phyloP scores from a whole-genome alignment of 2,329 filamentous ascomycete genomes.

The Fonsecaea erecta region DNA sequence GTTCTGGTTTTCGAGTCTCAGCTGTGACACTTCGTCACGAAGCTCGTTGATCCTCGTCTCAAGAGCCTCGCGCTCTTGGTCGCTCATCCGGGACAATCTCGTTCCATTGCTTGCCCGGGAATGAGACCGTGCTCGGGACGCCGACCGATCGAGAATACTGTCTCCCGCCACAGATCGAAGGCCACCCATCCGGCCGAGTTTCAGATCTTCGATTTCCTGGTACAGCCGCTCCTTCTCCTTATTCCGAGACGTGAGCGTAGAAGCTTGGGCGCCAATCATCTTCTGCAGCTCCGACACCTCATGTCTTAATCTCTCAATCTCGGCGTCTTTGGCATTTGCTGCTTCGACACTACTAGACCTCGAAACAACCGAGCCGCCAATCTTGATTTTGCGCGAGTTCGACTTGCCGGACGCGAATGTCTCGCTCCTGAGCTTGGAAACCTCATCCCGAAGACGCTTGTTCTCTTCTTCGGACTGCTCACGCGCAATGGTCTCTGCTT shows the following conservation, averaged over 20 bases:
- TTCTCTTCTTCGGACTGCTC: constrained; percentile 93
- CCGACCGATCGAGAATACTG: constrained; percentile 91
- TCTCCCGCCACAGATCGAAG: constrained; percentile 71
- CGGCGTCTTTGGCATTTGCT: constrained; percentile 63
- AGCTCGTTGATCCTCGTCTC: constrained; percentile 83
- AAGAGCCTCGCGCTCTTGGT: constrained; percentile 81
- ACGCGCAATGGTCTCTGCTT: constrained; percentile 85
- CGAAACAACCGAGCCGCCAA: constrained; percentile 45
- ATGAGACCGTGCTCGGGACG: constrained; percentile 77
- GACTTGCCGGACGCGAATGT: constrained; percentile 40
- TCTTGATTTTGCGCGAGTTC: constrained; percentile 43
- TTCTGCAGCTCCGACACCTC: constrained; percentile 91
- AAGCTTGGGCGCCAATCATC: constrained; percentile 93
- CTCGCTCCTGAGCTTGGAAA: constrained; percentile 68
- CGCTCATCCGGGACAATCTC: constrained; percentile 67
- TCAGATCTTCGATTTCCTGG: constrained; percentile 95
- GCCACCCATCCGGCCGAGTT: constrained; percentile 76
- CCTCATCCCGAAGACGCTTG: constrained; percentile 78
- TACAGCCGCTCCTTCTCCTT: constrained; percentile 93
- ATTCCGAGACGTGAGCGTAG: constrained; percentile 95
- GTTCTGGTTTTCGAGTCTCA: constrained; percentile 88
- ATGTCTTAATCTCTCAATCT: constrained; percentile 80
- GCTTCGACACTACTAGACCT: constrained; percentile 49
- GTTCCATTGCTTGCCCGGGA: constrained; percentile 75
- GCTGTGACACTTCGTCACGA: constrained; percentile 81